Conservation (phyloP, 352 stramenopile genomes). For the Globisporangium cylindrosporum region DNA sequence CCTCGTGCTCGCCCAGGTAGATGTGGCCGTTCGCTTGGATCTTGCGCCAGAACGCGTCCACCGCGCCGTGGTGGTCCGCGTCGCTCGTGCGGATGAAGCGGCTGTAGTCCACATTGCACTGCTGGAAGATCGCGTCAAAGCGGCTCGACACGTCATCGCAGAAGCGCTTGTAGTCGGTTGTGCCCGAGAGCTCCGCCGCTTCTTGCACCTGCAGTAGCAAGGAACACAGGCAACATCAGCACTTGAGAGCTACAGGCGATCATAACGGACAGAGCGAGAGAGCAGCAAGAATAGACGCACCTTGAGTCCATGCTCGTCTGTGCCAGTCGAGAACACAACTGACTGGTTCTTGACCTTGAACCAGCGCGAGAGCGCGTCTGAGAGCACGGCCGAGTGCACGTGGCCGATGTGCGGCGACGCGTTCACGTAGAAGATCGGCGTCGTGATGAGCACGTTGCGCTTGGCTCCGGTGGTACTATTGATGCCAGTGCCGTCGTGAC, state of each 20-base stretch:
- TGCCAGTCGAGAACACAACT: slow-evolving; percentile 96
- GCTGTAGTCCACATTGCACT: slow-evolving; percentile 92
- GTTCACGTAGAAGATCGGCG: slow-evolving; percentile 99
- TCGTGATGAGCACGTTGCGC: slow-evolving; percentile 82
- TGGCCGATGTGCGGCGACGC: slow-evolving; percentile 98
- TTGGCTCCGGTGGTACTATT: not conserved
- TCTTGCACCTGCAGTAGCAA: slow-evolving; percentile 85
- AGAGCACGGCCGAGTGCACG: slow-evolving; percentile 95
- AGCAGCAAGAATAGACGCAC: not conserved
- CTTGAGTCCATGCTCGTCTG: slow-evolving; percentile 97
- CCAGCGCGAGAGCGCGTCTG: slow-evolving; percentile 83
- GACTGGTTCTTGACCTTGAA: slow-evolving; percentile 45
- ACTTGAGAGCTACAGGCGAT: not conserved
- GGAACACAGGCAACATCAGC: not conserved
- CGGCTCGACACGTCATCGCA: slow-evolving; percentile 89
- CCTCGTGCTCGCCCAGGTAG: slow-evolving; percentile 96
- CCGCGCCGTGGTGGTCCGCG: slow-evolving; percentile 87
- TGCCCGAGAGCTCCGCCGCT: slow-evolving; percentile 84
- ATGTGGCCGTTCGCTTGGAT: slow-evolving; percentile 93
- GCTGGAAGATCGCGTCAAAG: slow-evolving; percentile 89
- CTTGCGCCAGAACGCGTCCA: slow-evolving; percentile 90
- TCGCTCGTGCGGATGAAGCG: slow-evolving; percentile 98
- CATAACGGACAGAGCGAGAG: not conserved
- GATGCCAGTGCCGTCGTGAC: not conserved
- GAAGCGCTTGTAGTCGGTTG: slow-evolving; percentile 86